Base-by-base conservation (phyloP, 192 early-diverging fungal genomes). In the Podila clonocystis region DNA sequence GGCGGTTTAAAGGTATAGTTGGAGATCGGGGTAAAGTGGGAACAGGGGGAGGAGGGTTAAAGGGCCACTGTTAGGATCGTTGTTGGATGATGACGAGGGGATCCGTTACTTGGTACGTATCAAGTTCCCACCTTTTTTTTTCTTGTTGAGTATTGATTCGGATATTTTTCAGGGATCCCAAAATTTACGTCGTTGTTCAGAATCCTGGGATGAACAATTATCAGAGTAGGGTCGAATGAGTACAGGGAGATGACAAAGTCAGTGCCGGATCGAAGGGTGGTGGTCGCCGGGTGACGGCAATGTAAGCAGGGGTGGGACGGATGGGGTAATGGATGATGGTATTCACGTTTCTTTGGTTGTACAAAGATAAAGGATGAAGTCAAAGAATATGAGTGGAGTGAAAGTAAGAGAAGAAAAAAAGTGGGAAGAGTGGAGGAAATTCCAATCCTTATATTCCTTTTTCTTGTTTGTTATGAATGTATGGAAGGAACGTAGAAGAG, bases 391-490 rank as follows among this genome's bases (percentile, higher is more conserved):
- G 36, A 33, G 28, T 17, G 38, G 38, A n/a, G 19, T 20, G 28
- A 66, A 20, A 60, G 62, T 59, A 60, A 48, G 36, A 48, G 26
- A 68, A 49, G 31, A 33, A 62, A 67, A 68, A 59, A 62, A 62
- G 55, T 49, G 61, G 59, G 60, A 55, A 67, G 65, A 28, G 60
- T 68, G 63, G 48, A 52, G 5, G 68, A 29, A 45, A 70, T 76
- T 76, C 74, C 62, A 76, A 76, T 76, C 74, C 26, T 76, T 76
- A 76, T 76, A 76, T 76, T 67, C 65, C 59, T 74, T 74, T 73
- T 73, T 61, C 57, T 55, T 62, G n/a, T 41, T 62, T 31, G 17
- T 12, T 41, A 12, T 38, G 45, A 50, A 34, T 41, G 28, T 49
- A 24, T 9, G 64, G 12, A 26, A 26, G 6, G 36, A 20, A 63